Percentiles rank a stretch among this genome's conserved stretches.
Conservation (phyloP, 192 early-diverging fungal genomes). For the Backusella circina region DNA sequence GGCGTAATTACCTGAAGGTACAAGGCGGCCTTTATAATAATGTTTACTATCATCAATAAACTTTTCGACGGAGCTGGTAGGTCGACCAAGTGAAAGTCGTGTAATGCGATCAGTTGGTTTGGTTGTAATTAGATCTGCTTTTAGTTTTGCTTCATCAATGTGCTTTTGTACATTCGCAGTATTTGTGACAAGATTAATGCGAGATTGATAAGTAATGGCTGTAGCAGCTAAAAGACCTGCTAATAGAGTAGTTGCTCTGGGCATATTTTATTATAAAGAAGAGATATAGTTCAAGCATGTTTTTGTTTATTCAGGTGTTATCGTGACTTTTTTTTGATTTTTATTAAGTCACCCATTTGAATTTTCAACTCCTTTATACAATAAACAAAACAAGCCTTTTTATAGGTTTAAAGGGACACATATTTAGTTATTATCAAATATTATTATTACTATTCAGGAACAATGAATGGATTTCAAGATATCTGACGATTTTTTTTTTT, state of each 20-base stretch:
- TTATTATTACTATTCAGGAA: neutral
- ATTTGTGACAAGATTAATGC: neutral
- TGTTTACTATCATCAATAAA: constrained; percentile 1
- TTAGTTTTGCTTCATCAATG: neutral
- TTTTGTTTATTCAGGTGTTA: neutral
- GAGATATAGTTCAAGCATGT: neutral
- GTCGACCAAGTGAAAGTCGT: neutral
- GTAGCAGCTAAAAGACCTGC: neutral
- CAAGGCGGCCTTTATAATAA: constrained; percentile 9
- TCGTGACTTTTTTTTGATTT: neutral
- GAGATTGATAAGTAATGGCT: constrained; percentile 4
- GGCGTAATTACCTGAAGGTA: neutral
- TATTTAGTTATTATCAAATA: neutral
- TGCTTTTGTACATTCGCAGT: constrained; percentile 5
- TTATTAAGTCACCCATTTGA: neutral
- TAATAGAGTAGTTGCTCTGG: neutral
- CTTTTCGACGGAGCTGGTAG: neutral
- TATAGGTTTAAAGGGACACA: neutral
- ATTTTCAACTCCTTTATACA: neutral
- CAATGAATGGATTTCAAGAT: neutral
- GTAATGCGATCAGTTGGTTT: neutral
- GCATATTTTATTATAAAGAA: neutral
- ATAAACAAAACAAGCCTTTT: neutral
- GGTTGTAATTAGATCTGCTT: neutral
- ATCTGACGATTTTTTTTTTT: neutral